These are phyloP conservation scores for Dioscorea dumetorum DNA, from an alignment of 106 monocot genomes.

Conservation along the genomic window DNA sequence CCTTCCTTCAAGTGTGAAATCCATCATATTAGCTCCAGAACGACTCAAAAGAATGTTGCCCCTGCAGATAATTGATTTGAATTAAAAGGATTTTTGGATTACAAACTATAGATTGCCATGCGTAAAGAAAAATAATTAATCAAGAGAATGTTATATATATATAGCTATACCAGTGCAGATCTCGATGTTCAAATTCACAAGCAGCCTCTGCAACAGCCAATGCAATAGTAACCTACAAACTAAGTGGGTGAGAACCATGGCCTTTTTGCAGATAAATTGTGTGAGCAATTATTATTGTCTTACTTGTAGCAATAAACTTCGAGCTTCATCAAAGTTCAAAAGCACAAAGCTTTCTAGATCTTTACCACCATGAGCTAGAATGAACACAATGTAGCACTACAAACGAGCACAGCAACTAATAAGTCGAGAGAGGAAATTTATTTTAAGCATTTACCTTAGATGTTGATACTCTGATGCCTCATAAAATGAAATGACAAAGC, in stretches of 20 bases:
- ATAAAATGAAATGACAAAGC: no score
- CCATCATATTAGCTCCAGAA: constrained; percentile 20
- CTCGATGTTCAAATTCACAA: constrained; percentile 98
- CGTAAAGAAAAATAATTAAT: not conserved
- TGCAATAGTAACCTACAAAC: constrained; percentile 63
- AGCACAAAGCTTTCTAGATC: constrained; percentile 95
- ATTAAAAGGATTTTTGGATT: not conserved
- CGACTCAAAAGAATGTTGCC: constrained; percentile 87
- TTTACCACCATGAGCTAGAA: constrained; percentile 88
- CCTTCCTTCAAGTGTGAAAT: constrained; percentile 66
- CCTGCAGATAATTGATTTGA: constrained; percentile 34
- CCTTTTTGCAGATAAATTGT: not conserved
- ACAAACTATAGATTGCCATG: not conserved
- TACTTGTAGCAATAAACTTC: constrained; percentile 79
- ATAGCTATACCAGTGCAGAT: constrained; percentile 76
- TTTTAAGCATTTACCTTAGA: no score
- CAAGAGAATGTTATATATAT: not conserved
- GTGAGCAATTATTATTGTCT: not conserved
- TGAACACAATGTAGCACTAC: constrained; percentile 86
- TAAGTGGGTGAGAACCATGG: constrained; percentile 1
- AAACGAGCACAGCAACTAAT: not conserved
- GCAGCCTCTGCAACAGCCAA: constrained; percentile 88
- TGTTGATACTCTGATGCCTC: no score
- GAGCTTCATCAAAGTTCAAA: constrained; percentile 71
- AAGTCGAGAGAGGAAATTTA: no score